phyloP scores from a whole-genome alignment of 352 stramenopile genomes.

The Elongisporangium undulatum region DNA sequence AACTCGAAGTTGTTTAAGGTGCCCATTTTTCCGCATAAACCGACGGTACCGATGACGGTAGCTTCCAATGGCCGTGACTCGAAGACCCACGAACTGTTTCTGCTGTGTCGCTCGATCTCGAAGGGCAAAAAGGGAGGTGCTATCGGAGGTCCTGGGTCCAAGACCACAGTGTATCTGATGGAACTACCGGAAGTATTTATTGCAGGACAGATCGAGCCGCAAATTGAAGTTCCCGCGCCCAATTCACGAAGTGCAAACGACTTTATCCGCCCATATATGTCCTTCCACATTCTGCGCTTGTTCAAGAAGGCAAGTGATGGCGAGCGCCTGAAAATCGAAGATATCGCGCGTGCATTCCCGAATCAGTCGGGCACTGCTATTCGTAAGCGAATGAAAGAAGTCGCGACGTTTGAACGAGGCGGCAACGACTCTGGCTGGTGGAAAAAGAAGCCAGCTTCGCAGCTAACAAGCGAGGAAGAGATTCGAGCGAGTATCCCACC shows the following conservation, averaged over 20 bases:
- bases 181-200: conserved; percentile 75
- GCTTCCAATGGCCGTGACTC: conserved; percentile 30
- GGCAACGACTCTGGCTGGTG: conserved; percentile 82
- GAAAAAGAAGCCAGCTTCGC: conserved; percentile 67
- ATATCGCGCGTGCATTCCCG: conserved; percentile 74
- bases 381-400: conserved; percentile 84
- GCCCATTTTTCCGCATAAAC: conserved; percentile 70
- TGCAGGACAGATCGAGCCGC: conserved; percentile 74
- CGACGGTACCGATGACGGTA: conserved; percentile 43
- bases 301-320: conserved; percentile 83
- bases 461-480: conserved; percentile 72
- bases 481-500: conserved; percentile 68
- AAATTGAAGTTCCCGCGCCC: conserved; percentile 77
- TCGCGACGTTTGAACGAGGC: conserved; percentile 80
- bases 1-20: conserved; percentile 86
- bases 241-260: conserved; percentile 80
- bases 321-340: conserved; percentile 79
- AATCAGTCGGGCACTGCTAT: conserved; percentile 80
- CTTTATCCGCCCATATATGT: conserved; percentile 87
- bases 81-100: conserved; percentile 58
- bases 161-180: conserved; percentile 73
- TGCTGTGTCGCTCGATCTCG: conserved; percentile 63
- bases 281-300: conserved; percentile 77
- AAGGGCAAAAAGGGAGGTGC: conserved; percentile 63
- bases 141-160: conserved; percentile 23